phyloP scores from a whole-genome alignment of 768 basidiomycete genomes.

The Mycena polygramma region DNA sequence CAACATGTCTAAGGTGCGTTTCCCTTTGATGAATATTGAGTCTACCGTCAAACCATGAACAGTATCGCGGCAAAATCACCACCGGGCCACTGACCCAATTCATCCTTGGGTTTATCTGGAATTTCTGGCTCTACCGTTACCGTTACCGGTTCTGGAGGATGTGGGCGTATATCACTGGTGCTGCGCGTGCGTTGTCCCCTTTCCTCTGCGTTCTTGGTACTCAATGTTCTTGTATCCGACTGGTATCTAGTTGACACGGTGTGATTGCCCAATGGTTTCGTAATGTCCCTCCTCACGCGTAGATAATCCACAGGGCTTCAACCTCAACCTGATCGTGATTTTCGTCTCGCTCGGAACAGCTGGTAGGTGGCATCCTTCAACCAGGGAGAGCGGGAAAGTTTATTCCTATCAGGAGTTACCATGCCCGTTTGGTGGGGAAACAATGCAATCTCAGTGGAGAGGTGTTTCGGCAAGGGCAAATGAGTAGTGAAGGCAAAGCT shows the following conservation, averaged over 20 bases:
- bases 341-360: conserved; percentile 12
- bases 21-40: too few species aligned
- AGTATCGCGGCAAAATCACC: conserved; percentile 12
- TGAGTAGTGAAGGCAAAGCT: neutral
- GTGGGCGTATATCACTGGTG: conserved; percentile 24
- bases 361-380: neutral
- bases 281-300: neutral
- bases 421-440: conserved; percentile 22
- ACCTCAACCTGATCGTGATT: conserved; percentile 10
- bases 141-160: conserved; percentile 24
- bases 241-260: conserved; percentile 15
- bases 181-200: conserved; percentile 6
- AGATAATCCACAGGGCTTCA: conserved; percentile 1
- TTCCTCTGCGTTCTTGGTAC: neutral
- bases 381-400: neutral
- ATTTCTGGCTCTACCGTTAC: conserved; percentile 24
- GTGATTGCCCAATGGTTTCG: neutral
- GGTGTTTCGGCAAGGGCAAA: conserved; percentile 7
- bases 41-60: too few species aligned
- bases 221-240: neutral
- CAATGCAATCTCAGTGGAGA: conserved; percentile 2
- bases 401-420: neutral
- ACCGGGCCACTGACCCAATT: conserved; percentile 11
- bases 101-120: conserved; percentile 12
- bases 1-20: conserved; percentile 2